Evolutionary conservation across 2,329 filamentous ascomycete genomes (phyloP).

Genomic region (Fusarium bactridioides): DNA sequence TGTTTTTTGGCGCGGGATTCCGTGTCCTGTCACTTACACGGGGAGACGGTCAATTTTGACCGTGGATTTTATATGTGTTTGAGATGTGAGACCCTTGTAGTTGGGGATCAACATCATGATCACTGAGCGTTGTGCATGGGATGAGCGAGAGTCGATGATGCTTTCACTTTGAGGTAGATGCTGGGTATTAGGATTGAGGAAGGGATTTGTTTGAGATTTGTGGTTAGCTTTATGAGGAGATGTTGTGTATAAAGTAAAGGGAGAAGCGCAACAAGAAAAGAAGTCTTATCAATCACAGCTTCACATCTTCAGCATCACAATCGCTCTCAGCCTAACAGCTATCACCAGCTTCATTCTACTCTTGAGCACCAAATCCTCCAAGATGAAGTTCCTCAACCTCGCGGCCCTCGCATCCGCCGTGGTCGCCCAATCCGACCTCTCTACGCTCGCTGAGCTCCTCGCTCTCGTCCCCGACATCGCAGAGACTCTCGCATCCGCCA

Average conservation of each 20-base stretch:
- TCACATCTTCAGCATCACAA: background rate
- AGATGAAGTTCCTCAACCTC: constrained; percentile 23
- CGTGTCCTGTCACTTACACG: background rate
- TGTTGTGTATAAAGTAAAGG: constrained; percentile 15
- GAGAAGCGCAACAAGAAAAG: background rate
- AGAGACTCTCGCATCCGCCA: constrained; percentile 42
- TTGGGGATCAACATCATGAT: background rate
- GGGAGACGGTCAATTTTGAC: constrained; percentile 25
- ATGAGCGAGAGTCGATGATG: constrained; percentile 21
- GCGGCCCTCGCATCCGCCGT: constrained; percentile 21
- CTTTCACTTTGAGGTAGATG: background rate
- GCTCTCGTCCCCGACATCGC: constrained; percentile 38
- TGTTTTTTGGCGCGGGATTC: background rate
- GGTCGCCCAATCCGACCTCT: constrained; percentile 27
- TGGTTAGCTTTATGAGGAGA: background rate
- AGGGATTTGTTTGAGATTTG: background rate
- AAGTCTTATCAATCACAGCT: background rate
- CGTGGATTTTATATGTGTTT: constrained; percentile 2
- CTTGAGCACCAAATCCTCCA: background rate
- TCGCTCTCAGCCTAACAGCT: background rate
- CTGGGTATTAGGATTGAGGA: background rate
- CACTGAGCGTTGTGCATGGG: background rate
- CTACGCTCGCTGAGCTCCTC: constrained; percentile 26
- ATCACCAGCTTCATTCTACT: background rate
- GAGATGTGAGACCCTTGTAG: background rate